Evolutionary conservation across 1,139 yeast genomes (phyloP), one percentile per base, ranked within the genome.

Genomic region (Protomyces arabidopsidicola): DNA sequence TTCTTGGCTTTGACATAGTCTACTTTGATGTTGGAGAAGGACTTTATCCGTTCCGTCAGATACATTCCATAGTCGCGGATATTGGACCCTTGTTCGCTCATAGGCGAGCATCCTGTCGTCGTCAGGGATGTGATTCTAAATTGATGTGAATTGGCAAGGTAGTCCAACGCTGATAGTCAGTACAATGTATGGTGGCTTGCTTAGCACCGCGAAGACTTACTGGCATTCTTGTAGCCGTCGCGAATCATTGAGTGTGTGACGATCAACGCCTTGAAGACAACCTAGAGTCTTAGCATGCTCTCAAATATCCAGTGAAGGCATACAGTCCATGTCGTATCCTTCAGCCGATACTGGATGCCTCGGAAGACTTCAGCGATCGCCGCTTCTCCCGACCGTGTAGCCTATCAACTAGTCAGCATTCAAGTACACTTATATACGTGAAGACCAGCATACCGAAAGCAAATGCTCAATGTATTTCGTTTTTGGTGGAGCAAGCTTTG

Each of bases 381-480:
- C 38, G 77, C 75, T 61, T 77, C 75, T 16, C 72, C 72, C 35
- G 78, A 77, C 16, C 82, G 75, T 0, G 97, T 89, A 3, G 95
- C 87, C 62, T 58, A 27, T 27, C 18, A 24, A 2, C 34, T 18
- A 24, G 9, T 24, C 27, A n/a, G 16, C 34, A 14, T 9, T n/a
- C 20, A 9, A 14, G 35, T 48, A 20, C 38, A 34, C 38, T 12
- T 42, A 9, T 3, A 18, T 24, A 16, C 5, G 14, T 3, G 8
- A 12, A 2, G 4, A 22, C n/a, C 10, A 31, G 24, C 56, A 6
- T n/a, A 58, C 62, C 79, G 87, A 81, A 57, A 93, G 80, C 65
- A 93, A 88, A 1, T 98, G 98, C 75, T 90, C 97, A 65, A 91
- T 86, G 73, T 93, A 95, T 74, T 95, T 93, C 53, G 95, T 87